Evolutionary conservation across 768 basidiomycete species (phyloP).

Genomic region (Udeniomyces megalosporus): DNA sequence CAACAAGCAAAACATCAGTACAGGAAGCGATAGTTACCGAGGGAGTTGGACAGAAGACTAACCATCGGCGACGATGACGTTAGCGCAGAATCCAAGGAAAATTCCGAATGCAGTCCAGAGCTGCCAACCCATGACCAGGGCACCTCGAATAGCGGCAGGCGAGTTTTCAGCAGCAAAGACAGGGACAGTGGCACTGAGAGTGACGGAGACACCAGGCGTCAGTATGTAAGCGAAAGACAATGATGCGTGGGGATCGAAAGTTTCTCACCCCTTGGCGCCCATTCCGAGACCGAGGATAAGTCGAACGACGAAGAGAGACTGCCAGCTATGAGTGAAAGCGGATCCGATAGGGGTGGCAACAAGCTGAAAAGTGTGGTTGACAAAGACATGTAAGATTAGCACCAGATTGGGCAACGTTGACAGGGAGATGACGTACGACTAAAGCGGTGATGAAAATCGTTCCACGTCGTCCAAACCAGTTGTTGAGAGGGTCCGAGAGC

Average conservation of each 20-base stretch:
- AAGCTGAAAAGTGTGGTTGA: not conserved
- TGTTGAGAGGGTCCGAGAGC: constrained; percentile 57
- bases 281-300: constrained; percentile 48
- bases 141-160: constrained; percentile 63
- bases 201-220: too few relatives aligned
- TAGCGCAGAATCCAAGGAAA: constrained; percentile 35
- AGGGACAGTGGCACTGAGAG: constrained; percentile 1
- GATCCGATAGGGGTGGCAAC: constrained; percentile 37
- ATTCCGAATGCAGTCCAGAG: constrained; percentile 79
- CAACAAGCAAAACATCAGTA: too few relatives aligned
- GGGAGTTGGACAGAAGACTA: too few relatives aligned
- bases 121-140: constrained; percentile 38
- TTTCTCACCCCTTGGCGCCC: constrained; percentile 41
- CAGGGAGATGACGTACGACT: not conserved
- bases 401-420: not conserved
- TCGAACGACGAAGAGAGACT: constrained; percentile 40
- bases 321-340: constrained; percentile 42
- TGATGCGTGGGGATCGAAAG: too few relatives aligned
- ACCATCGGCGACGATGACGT: constrained; percentile 4
- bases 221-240: too few relatives aligned
- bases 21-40: too few relatives aligned
- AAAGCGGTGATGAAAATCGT: constrained; percentile 33
- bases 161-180: constrained; percentile 40
- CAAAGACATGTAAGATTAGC: not conserved
- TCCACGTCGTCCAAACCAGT: constrained; percentile 39